Base-by-base conservation (phyloP, 768 basidiomycete genomes). In the Tulasnella sp. region DNA sequence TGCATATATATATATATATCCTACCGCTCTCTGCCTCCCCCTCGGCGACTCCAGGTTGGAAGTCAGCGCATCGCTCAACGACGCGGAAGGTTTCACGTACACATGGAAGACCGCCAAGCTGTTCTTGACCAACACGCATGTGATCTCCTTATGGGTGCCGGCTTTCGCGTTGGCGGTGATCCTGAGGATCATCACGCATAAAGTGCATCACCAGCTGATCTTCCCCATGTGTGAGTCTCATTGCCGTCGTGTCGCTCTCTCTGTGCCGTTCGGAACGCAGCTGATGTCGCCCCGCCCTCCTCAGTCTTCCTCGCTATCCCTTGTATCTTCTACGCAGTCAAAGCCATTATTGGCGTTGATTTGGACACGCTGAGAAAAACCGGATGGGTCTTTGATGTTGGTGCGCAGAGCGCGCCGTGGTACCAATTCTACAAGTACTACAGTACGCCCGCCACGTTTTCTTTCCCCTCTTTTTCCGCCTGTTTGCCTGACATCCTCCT, bases 371-470 rank as follows among this genome's bases (percentile, higher is more conserved):
- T 99, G 20, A 87, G 96, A 23, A 82, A 82, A 9, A 83, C 85
- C 0, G 94, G 96, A 0, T 99, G 96, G 96, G 83, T 99, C 37
- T 98, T 99, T 81, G 92, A 97, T 82, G 87, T 93, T 80, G 87
- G 87, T 13, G 82, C 61, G 55, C 86, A 84, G 20, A 83, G 83
- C 3, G 82, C 86, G 81, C 84, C 84, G 76, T 98, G 95, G 96
- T 98, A 93, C 84, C 89, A 89, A 72, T 97, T 94, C 84, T 96
- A 95, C 82, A 87, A 89, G 0, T 91, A 92, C 80, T 92, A 88
- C 79, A 90, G 96, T 96, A 57, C 77, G 85, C 48, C 87, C 82
- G 6, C 37, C n/a, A 44, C 51, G 51, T 51, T 20, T 51, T n/a
- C 6, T 1, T 40, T n/a, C 46, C 78, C 51, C 73, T 2, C 15